Conservation (phyloP, 495 filamentous ascomycete genomes). For the Annulohypoxylon moriforme region DNA sequence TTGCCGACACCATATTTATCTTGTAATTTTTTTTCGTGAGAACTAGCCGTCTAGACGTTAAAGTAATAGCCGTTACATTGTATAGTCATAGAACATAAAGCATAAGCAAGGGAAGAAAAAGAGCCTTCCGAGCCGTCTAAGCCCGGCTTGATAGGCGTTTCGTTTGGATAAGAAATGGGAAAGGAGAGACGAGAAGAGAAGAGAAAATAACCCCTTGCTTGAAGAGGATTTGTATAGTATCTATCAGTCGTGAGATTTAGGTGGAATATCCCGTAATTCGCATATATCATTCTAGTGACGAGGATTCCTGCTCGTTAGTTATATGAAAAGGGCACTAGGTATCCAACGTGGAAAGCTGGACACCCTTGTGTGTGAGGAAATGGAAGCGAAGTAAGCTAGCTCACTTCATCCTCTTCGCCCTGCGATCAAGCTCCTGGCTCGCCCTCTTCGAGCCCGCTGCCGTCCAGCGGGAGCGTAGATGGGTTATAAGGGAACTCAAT, state of each 20-base stretch:
- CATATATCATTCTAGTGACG: background rate
- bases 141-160: background rate
- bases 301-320: slow-evolving; percentile 1
- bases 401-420: slow-evolving; percentile 29
- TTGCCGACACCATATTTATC: slow-evolving; percentile 10
- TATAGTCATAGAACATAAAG: slow-evolving; percentile 6
- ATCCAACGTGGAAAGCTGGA: background rate
- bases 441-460: slow-evolving; percentile 22
- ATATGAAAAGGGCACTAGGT: background rate
- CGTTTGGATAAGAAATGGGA: background rate
- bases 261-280: background rate
- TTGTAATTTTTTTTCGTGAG: slow-evolving; percentile 27
- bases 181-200: slow-evolving; percentile 30
- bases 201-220: background rate
- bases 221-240: background rate
- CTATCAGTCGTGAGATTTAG: background rate
- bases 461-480: slow-evolving; percentile 14
- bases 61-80: slow-evolving; percentile 12
- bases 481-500: slow-evolving; percentile 26
- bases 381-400: slow-evolving; percentile 4
- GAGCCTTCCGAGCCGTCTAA: slow-evolving; percentile 13
- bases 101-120: slow-evolving; percentile 7
- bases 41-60: slow-evolving; percentile 22
- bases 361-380: background rate
- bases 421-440: slow-evolving; percentile 13